Evolutionary conservation across 129 eudicot species (phyloP).

Genomic region (Erigeron canadensis): DNA sequence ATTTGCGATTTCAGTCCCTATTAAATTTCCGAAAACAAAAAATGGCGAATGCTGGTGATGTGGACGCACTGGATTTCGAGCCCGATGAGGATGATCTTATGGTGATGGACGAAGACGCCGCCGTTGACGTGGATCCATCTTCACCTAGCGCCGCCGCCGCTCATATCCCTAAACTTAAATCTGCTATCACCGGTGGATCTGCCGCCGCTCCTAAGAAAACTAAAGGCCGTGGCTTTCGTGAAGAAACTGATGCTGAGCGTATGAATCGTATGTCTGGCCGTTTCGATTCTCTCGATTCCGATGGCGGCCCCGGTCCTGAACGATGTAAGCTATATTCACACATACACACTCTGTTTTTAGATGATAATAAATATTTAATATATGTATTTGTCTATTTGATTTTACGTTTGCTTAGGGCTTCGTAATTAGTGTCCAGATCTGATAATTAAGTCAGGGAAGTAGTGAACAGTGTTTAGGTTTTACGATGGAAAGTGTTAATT

Average conservation of each 20-base stretch:
- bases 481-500: too few relatives aligned
- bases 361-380: not conserved
- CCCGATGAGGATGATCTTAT: conserved; percentile 97
- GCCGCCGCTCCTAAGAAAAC: conserved; percentile 52
- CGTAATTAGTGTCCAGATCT: too few relatives aligned
- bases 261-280: conserved; percentile 68
- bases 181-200: conserved; percentile 81
- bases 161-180: conserved; percentile 61
- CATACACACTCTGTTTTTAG: not conserved
- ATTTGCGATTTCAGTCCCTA: too few relatives aligned
- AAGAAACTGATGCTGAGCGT: conserved; percentile 67
- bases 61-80: conserved; percentile 88
- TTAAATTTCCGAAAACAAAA: too few relatives aligned
- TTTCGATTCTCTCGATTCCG: conserved; percentile 83
- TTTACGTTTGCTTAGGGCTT: too few relatives aligned
- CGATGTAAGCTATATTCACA: conserved; percentile 52
- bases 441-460: too few relatives aligned
- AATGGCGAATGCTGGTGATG: conserved; percentile 83
- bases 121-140: conserved; percentile 50
- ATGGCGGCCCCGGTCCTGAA: conserved; percentile 95
- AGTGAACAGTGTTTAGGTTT: too few relatives aligned
- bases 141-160: conserved; percentile 47
- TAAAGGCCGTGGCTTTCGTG: conserved; percentile 94
- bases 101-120: conserved; percentile 96
- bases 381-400: too few relatives aligned